phyloP scores from a whole-genome alignment of 257 asterid genomes.

The Salvia splendens region DNA sequence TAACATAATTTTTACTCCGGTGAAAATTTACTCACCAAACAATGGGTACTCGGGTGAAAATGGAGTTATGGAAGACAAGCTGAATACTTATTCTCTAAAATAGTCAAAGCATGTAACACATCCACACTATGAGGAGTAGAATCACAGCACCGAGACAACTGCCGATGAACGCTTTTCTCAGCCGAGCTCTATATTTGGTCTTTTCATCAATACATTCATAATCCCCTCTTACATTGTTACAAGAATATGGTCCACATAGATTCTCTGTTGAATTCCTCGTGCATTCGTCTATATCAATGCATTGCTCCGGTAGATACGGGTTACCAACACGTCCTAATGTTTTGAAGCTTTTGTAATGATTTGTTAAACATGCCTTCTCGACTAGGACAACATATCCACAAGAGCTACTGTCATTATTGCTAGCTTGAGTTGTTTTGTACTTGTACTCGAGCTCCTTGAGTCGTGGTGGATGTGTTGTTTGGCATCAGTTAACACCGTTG shows the following conservation, averaged over 20 bases:
- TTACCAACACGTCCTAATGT: constrained; percentile 28
- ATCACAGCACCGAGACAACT: constrained; percentile 16
- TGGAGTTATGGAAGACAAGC: constrained; percentile 25
- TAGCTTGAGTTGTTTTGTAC: constrained; percentile 6
- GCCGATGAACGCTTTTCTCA: constrained; percentile 11
- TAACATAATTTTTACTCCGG: no score
- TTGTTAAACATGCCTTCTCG: no score
- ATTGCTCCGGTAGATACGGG: constrained; percentile 34
- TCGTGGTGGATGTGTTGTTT: constrained; percentile 18
- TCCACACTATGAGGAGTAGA: constrained; percentile 25
- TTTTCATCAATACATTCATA: not conserved
- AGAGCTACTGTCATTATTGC: not conserved
- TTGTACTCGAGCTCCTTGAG: constrained; percentile 19
- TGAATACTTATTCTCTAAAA: no score
- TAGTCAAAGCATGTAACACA: no score
- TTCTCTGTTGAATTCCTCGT: not conserved
- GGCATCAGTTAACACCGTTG: constrained; percentile 43
- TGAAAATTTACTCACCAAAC: not conserved
- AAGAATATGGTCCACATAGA: not conserved
- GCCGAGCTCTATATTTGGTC: not conserved
- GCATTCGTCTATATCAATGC: constrained; percentile 34
- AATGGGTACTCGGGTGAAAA: not conserved
- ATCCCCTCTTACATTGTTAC: not conserved
- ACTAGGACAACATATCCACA: no score
- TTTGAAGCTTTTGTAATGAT: no score